phyloP scores from a whole-genome alignment of 2,329 filamentous ascomycete species.

The Fonsecaea monophora region DNA sequence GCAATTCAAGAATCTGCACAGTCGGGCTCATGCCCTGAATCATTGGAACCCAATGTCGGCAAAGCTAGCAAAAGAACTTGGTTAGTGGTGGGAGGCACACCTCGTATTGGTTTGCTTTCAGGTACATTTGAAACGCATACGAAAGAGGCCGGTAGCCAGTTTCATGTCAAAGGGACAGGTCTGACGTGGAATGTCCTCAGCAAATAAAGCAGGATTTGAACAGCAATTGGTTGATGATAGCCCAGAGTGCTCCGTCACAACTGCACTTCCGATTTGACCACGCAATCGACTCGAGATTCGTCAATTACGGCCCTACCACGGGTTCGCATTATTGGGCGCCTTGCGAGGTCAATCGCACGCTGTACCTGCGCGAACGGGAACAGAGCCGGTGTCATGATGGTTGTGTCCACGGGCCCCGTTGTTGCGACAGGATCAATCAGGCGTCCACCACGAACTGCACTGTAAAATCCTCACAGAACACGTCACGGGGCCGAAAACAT shows the following conservation, averaged over 20 bases:
- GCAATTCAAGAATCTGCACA: background rate
- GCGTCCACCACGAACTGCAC: background rate
- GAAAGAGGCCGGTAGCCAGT: background rate
- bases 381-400: background rate
- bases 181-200: constrained; percentile 19
- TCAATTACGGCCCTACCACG: constrained; percentile 9
- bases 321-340: constrained; percentile 9
- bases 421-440: constrained; percentile 12
- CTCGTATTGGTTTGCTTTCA: background rate
- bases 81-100: background rate
- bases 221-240: constrained; percentile 3
- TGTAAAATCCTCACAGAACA: background rate
- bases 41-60: background rate
- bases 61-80: constrained; percentile 1
- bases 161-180: constrained; percentile 5
- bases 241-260: background rate
- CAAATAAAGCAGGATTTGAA: constrained; percentile 8
- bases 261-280: constrained; percentile 11
- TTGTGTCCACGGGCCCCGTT: background rate
- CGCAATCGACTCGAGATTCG: constrained; percentile 9
- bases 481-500: constrained; percentile 6
- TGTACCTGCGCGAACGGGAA: constrained; percentile 1
- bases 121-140: constrained; percentile 2
- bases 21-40: background rate
- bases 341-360: constrained; percentile 2